These are phyloP conservation scores for Lojkania enalia DNA, from an alignment of 2,329 filamentous ascomycete genomes.

Conservation along the genomic window DNA sequence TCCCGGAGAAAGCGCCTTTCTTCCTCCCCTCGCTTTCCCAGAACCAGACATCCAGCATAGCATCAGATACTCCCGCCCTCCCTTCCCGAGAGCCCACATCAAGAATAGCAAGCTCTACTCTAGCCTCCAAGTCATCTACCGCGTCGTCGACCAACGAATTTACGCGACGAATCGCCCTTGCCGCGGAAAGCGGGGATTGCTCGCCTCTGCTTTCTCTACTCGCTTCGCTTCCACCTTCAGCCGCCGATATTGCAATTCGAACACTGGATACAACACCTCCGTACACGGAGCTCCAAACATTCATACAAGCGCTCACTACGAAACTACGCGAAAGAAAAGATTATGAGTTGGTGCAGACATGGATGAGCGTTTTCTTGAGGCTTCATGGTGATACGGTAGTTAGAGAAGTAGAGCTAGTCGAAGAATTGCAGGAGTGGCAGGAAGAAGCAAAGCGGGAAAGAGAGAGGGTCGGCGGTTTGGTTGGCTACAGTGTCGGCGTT, in stretches of 20 bases:
- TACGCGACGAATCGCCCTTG: slow-evolving; percentile 52
- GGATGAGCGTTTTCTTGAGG: slow-evolving; percentile 93
- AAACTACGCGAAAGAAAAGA: slow-evolving; percentile 71
- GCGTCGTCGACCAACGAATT: slow-evolving; percentile 46
- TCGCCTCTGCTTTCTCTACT: slow-evolving; percentile 74
- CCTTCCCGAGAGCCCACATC: slow-evolving; percentile 25
- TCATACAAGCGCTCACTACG: slow-evolving; percentile 77
- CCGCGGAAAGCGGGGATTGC: slow-evolving; percentile 62
- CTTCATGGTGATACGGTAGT: slow-evolving; percentile 69
- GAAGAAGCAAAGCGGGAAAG: slow-evolving; percentile 71
- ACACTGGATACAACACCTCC: slow-evolving; percentile 62
- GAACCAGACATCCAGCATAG: slow-evolving; percentile 19
- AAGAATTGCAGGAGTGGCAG: slow-evolving; percentile 70
- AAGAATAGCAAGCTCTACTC: slow-evolving; percentile 40
- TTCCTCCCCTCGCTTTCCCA: slow-evolving; percentile 74
- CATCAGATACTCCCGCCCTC: slow-evolving; percentile 17
- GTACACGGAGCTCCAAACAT: slow-evolving; percentile 73
- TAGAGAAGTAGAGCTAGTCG: slow-evolving; percentile 56
- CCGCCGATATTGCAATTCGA: slow-evolving; percentile 87
- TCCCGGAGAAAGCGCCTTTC: slow-evolving; percentile 92
- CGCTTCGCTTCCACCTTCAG: slow-evolving; percentile 78
- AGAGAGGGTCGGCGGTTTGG: slow-evolving; percentile 70
- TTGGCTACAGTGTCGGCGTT: slow-evolving; percentile 87
- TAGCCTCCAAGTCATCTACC: slow-evolving; percentile 35
- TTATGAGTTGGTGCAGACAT: slow-evolving; percentile 92